Conservation (phyloP, 257 asterid genomes). For the Nicotiana otophora region DNA sequence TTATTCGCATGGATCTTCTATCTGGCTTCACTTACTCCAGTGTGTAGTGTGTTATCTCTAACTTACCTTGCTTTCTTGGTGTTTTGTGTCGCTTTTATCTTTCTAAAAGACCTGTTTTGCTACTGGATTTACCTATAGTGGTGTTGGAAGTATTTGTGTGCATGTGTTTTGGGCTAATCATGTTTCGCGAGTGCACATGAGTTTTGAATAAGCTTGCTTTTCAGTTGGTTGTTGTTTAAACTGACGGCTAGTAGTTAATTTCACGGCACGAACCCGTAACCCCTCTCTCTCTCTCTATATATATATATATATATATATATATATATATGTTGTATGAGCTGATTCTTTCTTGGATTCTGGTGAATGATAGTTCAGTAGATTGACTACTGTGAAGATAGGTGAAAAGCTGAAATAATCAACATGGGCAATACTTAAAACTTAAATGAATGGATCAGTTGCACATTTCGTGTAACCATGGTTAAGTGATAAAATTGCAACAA, state of each 20-base stretch:
- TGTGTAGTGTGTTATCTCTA: neutral
- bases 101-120: neutral
- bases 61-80: neutral
- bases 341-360: too few species aligned
- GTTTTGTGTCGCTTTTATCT: neutral
- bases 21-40: neutral
- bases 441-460: too few species aligned
- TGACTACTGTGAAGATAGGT: neutral
- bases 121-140: neutral
- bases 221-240: neutral
- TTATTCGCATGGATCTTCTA: slow-evolving; percentile 9
- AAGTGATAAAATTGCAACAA: too few species aligned
- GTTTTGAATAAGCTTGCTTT: neutral
- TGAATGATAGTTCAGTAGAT: too few species aligned
- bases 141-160: neutral
- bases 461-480: too few species aligned
- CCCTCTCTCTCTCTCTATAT: too few species aligned
- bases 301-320: too few species aligned
- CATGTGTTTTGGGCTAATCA: neutral
- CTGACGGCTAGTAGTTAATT: neutral
- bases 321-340: neutral
- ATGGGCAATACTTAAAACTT: too few species aligned
- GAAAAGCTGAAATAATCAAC: neutral
- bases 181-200: neutral
- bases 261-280: too few species aligned